Evolutionary conservation across 352 stramenopile genomes (phyloP), one percentile per base, ranked within the genome.

Genomic region (Phytophthora litchii): DNA sequence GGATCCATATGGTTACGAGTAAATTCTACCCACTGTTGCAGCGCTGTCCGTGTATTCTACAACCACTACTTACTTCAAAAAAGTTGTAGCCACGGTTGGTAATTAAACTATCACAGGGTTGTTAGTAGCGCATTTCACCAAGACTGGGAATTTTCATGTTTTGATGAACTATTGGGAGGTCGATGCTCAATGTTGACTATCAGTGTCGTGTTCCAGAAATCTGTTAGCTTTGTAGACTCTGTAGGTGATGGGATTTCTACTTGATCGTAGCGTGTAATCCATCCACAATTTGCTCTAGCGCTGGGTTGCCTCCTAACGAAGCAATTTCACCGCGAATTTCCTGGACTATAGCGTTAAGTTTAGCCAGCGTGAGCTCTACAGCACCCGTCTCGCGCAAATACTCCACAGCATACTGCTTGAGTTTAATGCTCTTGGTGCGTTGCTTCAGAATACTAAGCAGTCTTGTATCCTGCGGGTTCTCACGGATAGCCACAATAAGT

Each of bases 371-470:
- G 49, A 58, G 68, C 14, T 75, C 50, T 21, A 88, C 78, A 14
- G 80, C 76, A 5, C 83, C 83, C 3, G 74, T 86, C 14, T 94
- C 79, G 17, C 72, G 68, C 64, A 97, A 67, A 65, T 91, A 94
- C 43, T 92, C 70, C 27, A 97, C 83, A 0, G 94, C 95, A 67
- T 98, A 98, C 60, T 92, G 82, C 61, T 99, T 99, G 12, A 99
- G 77, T 66, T 98, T 89, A 6, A 93, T 65, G 78, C 98, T 95
- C 38, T 97, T 94, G 2, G 96, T 99, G 42, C 93, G 83, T 69
- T 98, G 94, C 80, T 98, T 99, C 36, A 99, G 72, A 57, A 99
- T 99, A 49, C 89, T 97, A 29, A 98, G 65, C 23, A 99, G 65
- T 31, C 94, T 85, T 20, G 81, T 92, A 65, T 98, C 94, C 12